Percentiles rank a stretch among this genome's conserved stretches.
These are phyloP conservation scores for Amaranthus tricolor DNA, from an alignment of 179 eudicot species.

Conservation along the genomic window DNA sequence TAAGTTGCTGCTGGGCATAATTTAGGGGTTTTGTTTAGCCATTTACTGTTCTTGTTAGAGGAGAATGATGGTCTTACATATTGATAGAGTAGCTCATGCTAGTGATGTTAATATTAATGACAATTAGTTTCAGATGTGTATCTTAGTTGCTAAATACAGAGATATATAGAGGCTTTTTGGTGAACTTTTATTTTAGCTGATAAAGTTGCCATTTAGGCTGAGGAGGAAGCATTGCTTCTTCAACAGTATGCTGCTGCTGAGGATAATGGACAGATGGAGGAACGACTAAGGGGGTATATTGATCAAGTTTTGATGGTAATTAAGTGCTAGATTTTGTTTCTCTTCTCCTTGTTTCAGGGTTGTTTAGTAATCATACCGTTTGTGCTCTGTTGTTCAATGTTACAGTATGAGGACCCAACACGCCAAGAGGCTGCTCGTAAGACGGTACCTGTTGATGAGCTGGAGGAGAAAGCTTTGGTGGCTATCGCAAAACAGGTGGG, in stretches of 20 bases:
- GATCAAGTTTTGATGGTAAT: conserved; percentile 75
- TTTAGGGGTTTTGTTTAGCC: too few relatives aligned
- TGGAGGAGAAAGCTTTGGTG: conserved; percentile 88
- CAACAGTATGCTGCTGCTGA: conserved; percentile 60
- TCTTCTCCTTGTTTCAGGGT: neutral
- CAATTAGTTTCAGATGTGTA: neutral
- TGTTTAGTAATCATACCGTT: conserved; percentile 1
- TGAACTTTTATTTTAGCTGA: conserved; percentile 5
- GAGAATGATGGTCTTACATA: too few relatives aligned
- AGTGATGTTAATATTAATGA: neutral
- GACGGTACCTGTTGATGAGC: conserved; percentile 68
- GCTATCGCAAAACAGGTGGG: conserved; percentile 78
- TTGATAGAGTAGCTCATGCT: too few relatives aligned
- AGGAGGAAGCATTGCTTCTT: conserved; percentile 86
- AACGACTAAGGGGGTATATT: conserved; percentile 55
- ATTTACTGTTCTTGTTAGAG: too few relatives aligned
- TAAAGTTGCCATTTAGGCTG: conserved; percentile 48
- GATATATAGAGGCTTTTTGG: neutral
- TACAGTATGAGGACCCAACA: conserved; percentile 76
- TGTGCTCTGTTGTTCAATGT: conserved; percentile 15
- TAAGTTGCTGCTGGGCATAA: too few relatives aligned
- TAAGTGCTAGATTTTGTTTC: conserved; percentile 2
- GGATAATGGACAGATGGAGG: conserved; percentile 53
- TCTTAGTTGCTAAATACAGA: neutral
- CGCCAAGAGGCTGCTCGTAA: conserved; percentile 81